Conservation (phyloP, 2,329 filamentous ascomycete genomes). For the Paecilomyces niveus region DNA sequence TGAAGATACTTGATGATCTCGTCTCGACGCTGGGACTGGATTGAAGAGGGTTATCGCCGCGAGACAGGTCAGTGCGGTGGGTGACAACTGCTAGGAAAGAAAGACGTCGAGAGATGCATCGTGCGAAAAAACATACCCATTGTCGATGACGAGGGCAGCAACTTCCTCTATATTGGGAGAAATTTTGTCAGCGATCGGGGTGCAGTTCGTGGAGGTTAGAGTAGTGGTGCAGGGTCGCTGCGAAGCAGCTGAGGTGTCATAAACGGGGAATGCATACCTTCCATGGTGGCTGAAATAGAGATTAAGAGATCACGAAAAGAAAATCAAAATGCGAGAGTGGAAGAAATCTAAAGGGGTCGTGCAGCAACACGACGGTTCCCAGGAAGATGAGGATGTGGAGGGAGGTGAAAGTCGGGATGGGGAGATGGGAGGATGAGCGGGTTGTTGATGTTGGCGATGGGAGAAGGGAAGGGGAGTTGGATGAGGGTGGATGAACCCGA, state of each 20-base stretch:
- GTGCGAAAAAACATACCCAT: constrained; percentile 77
- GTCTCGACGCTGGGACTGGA: not conserved
- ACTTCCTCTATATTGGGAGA: constrained; percentile 80
- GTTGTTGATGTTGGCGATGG: constrained; percentile 21
- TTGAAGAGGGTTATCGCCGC: not conserved
- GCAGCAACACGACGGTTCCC: constrained; percentile 28
- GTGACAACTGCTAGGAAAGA: not conserved
- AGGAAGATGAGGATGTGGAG: constrained; percentile 30
- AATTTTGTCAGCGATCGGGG: constrained; percentile 29
- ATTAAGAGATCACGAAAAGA: constrained; percentile 13
- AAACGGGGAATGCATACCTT: constrained; percentile 51
- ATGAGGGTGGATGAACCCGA: constrained; percentile 12
- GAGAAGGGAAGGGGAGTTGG: constrained; percentile 12
- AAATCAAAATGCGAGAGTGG: constrained; percentile 21
- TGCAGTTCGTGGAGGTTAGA: constrained; percentile 10
- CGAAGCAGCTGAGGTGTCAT: constrained; percentile 24
- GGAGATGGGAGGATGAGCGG: constrained; percentile 9
- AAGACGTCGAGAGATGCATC: constrained; percentile 9
- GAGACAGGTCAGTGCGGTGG: not conserved
- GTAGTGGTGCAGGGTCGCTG: constrained; percentile 9
- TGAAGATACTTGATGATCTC: not conserved
- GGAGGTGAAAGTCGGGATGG: constrained; percentile 18
- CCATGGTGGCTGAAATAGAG: constrained; percentile 48
- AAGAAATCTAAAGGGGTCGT: constrained; percentile 24
- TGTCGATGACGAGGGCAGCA: constrained; percentile 99